Evolutionary conservation across 257 asterid genomes (phyloP).

Genomic region (Plectranthus barbatus): DNA sequence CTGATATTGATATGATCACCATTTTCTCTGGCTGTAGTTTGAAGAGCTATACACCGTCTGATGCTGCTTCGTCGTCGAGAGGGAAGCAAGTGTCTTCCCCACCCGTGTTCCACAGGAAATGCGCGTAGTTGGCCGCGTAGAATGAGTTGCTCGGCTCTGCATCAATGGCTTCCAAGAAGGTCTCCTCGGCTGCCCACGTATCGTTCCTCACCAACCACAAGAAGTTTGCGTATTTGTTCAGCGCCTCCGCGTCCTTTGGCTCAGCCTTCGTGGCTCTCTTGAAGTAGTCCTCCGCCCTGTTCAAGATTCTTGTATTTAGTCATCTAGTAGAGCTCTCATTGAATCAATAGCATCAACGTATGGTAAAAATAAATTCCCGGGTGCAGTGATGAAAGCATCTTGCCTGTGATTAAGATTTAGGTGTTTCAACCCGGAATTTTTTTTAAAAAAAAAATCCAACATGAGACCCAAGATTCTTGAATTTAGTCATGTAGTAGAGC

Average conservation of each 20-base stretch:
- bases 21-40: too few relatives aligned
- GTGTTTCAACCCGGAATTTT: too few relatives aligned
- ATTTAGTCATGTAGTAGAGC: too few relatives aligned
- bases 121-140: constrained; percentile 82
- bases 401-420: too few relatives aligned
- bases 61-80: background rate
- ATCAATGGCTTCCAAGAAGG: constrained; percentile 64
- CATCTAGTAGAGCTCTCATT: background rate
- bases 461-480: too few relatives aligned
- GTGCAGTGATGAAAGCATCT: too few relatives aligned
- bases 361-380: too few relatives aligned
- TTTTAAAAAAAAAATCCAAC: too few relatives aligned
- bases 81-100: constrained; percentile 95
- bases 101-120: constrained; percentile 95
- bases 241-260: constrained; percentile 91
- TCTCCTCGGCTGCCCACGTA: constrained; percentile 86
- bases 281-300: constrained; percentile 94
- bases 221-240: constrained; percentile 79
- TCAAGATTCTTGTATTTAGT: background rate
- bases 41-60: constrained; percentile 14
- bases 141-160: constrained; percentile 64
- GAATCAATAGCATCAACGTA: background rate
- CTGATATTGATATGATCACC: background rate
- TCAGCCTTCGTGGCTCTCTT: constrained; percentile 66
- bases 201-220: constrained; percentile 79